Evolutionary conservation across 768 basidiomycete species (phyloP).

Genomic region (Hericium alpestre): DNA sequence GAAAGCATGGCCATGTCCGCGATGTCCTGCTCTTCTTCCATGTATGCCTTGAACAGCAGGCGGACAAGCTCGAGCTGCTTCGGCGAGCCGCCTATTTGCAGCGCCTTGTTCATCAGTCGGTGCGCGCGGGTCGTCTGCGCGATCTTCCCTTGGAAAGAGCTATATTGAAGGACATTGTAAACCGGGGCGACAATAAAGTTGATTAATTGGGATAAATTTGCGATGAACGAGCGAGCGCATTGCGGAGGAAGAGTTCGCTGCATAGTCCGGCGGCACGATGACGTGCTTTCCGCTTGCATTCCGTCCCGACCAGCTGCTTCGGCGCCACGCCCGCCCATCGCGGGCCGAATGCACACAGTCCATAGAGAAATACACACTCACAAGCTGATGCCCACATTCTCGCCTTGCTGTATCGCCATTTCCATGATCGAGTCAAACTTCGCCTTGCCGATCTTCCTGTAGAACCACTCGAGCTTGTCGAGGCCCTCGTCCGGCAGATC

Average conservation of each 20-base stretch:
- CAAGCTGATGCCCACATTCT: conserved; percentile 33
- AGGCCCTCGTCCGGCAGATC: conserved; percentile 21
- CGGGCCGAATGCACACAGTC: background rate
- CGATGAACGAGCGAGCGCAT: background rate
- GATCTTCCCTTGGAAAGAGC: conserved; percentile 49
- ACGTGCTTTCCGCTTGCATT: too few species aligned
- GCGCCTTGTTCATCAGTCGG: conserved; percentile 62
- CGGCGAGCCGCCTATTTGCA: conserved; percentile 45
- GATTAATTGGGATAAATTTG: background rate
- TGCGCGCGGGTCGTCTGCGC: conserved; percentile 62
- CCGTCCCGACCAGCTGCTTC: too few species aligned
- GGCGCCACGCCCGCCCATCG: background rate
- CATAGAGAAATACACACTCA: conserved; percentile 20
- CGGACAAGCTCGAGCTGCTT: conserved; percentile 48
- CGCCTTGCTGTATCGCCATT: conserved; percentile 24
- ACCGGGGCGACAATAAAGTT: background rate
- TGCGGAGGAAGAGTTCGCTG: background rate
- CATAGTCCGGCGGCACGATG: too few species aligned
- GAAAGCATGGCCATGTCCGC: conserved; percentile 49
- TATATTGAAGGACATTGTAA: conserved; percentile 16
- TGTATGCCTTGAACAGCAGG: conserved; percentile 54
- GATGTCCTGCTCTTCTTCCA: conserved; percentile 56
- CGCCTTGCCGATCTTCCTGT: conserved; percentile 30
- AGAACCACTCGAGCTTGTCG: conserved; percentile 20
- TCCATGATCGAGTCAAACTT: conserved; percentile 22